Conservation (phyloP, 2,329 filamentous ascomycete genomes). For the Cercospora sp. region DNA sequence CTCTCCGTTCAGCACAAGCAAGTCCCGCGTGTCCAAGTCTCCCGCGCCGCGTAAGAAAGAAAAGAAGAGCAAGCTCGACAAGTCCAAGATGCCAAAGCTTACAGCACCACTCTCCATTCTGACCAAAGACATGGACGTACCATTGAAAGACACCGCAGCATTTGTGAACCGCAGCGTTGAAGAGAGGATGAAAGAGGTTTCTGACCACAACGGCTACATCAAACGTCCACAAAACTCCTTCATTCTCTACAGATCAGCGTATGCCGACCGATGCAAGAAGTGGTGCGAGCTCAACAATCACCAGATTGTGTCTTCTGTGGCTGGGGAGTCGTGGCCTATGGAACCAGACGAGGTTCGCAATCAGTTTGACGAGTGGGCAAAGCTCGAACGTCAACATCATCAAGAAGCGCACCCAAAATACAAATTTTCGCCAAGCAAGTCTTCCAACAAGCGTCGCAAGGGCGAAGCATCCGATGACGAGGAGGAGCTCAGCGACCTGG, state of each 20-base stretch:
- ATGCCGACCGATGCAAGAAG: conserved; percentile 79
- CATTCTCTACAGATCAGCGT: conserved; percentile 94
- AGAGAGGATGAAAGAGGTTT: conserved; percentile 66
- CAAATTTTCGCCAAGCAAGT: conserved; percentile 87
- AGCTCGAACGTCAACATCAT: conserved; percentile 80
- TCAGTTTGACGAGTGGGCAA: conserved; percentile 76
- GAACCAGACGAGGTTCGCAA: conserved; percentile 72
- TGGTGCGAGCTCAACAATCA: conserved; percentile 87
- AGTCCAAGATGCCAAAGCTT: conserved; percentile 56
- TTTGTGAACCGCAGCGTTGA: conserved; percentile 74
- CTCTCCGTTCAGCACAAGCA: conserved; percentile 40
- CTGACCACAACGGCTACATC: conserved; percentile 72
- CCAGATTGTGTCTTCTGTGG: conserved; percentile 85
- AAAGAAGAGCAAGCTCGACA: conserved; percentile 47
- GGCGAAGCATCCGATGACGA: conserved; percentile 38
- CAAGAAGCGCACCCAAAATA: conserved; percentile 82
- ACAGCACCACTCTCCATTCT: conserved; percentile 69
- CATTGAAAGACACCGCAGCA: conserved; percentile 73
- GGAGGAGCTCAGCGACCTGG: conserved; percentile 37
- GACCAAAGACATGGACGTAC: conserved; percentile 63
- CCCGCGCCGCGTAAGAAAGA: conserved; percentile 44
- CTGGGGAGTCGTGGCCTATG: conserved; percentile 80
- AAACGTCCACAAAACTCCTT: conserved; percentile 97
- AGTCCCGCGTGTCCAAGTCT: conserved; percentile 37
- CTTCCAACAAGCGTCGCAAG: conserved; percentile 53